Percentiles rank a stretch among this genome's conserved stretches.
Conservation (phyloP, 2,329 filamentous ascomycete species). For the Aureobasidium sp. region DNA sequence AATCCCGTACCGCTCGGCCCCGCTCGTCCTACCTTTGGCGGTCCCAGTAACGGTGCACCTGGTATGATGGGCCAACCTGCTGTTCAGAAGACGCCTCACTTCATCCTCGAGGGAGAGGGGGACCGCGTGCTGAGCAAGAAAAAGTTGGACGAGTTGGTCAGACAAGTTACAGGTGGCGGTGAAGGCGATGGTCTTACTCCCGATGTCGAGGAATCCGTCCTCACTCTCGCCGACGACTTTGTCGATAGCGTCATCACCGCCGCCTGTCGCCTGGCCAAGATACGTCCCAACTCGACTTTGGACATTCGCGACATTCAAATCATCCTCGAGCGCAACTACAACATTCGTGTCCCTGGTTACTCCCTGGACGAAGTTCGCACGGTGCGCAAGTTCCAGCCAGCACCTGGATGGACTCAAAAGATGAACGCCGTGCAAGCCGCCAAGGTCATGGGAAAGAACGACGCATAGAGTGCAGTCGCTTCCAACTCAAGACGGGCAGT, state of each 20-base stretch:
- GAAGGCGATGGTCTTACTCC: constrained; percentile 71
- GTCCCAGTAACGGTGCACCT: constrained; percentile 57
- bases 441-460: constrained; percentile 54
- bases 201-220: constrained; percentile 90
- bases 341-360: constrained; percentile 81
- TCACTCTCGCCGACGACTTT: constrained; percentile 87
- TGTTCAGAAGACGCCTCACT: constrained; percentile 71
- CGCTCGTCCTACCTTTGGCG: constrained; percentile 76
- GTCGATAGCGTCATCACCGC: constrained; percentile 83
- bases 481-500: constrained; percentile 66
- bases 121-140: constrained; percentile 95
- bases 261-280: constrained; percentile 86
- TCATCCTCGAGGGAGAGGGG: constrained; percentile 83
- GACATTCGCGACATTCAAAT: constrained; percentile 64
- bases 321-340: constrained; percentile 58
- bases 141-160: constrained; percentile 89
- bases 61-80: constrained; percentile 85
- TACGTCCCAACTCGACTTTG: constrained; percentile 81
- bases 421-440: constrained; percentile 94
- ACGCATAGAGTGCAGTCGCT: constrained; percentile 14
- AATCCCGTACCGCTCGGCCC: constrained; percentile 66
- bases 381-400: constrained; percentile 86
- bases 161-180: constrained; percentile 81
- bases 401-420: constrained; percentile 86
- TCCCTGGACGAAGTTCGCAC: constrained; percentile 90